A percentile compares a stretch with the other conserved stretches of the same genome.
Conservation (phyloP, 768 basidiomycete species). For the Podaxis rugospora region DNA sequence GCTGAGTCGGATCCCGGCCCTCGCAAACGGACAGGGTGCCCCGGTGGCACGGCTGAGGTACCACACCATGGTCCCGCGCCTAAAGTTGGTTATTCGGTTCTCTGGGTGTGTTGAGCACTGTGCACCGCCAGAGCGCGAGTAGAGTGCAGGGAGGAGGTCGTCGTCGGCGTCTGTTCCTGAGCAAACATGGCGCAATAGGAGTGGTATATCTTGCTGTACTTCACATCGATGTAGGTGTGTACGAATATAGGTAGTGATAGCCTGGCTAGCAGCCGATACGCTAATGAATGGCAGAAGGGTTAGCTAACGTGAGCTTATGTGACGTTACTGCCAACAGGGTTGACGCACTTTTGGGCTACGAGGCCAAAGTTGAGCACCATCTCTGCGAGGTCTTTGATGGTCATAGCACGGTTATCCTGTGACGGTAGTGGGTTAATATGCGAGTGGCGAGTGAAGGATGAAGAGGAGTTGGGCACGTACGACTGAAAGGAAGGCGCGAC, state of each 20-base stretch:
- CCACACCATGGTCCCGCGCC: constrained; percentile 78
- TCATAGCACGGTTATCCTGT: constrained; percentile 80
- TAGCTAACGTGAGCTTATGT: not conserved
- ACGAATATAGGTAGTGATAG: constrained; percentile 80
- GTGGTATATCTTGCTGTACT: constrained; percentile 63
- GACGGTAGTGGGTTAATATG: not conserved
- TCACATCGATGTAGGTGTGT: constrained; percentile 71
- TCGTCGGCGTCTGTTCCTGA: constrained; percentile 73
- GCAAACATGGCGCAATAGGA: constrained; percentile 66
- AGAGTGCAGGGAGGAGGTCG: constrained; percentile 65
- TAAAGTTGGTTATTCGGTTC: constrained; percentile 63
- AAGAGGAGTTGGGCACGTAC: constrained; percentile 35
- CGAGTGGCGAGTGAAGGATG: constrained; percentile 14
- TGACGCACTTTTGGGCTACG: constrained; percentile 66
- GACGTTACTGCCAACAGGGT: constrained; percentile 3
- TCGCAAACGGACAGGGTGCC: constrained; percentile 69
- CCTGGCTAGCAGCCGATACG: constrained; percentile 74
- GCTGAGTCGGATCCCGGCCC: constrained; percentile 67
- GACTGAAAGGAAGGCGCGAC: constrained; percentile 68
- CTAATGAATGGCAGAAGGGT: constrained; percentile 29
- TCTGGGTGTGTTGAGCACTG: constrained; percentile 35
- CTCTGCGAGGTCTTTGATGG: constrained; percentile 81
- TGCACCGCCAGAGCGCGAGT: constrained; percentile 69
- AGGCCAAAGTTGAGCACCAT: constrained; percentile 61
- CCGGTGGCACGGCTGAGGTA: constrained; percentile 75